Base-by-base conservation (phyloP, 164 flowering plant genomes). In the Santalum album region DNA sequence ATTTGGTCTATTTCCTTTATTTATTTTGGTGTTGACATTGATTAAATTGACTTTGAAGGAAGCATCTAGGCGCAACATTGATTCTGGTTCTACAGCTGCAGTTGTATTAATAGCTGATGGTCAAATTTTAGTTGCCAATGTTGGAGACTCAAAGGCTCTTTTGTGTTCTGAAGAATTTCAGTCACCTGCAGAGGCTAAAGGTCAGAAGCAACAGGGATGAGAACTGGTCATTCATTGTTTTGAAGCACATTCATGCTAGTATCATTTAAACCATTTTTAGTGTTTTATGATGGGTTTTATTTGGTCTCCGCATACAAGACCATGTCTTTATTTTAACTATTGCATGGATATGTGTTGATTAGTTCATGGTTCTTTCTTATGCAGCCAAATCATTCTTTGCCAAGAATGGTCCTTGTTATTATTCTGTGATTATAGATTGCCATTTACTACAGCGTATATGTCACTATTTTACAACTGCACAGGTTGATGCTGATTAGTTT, bases 71-170 rank as follows among this genome's bases (percentile, higher is more conserved):
- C 63, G 67, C 45, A 82, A 80, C 60, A 54, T 85, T 54, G 72
- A 60, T 67, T 80, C 97, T 6, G 99, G 99, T 63, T 78, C 99
- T 44, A 94, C 99, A 18, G 99, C 97, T 6, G 71, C 95, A 9
- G 63, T 86, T 69, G 72, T 82, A 64, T 72, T 94, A 49, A 62
- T 80, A 50, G 99, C 79, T 27, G 92, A 90, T 66, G 78, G 72
- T 68, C 90, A 82, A 50, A 71, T 94, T 58, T 75, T 94, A 68
- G 97, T 76, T 72, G 95, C 99, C 40, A 89, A 89, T 73, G 60
- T 94, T 59, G 99, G 99, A 21, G 97, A 94, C 58, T 94, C 99
- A 24, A 94, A 94, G 70, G 96, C 92, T 53, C 65, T 90, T 61
- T 60, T 94, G 48, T 94, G 99, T 71, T 85, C 96, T 47, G 96